Conservation (phyloP, 1,284 basidiomycete genomes). For the Austropuccinia psidii region DNA sequence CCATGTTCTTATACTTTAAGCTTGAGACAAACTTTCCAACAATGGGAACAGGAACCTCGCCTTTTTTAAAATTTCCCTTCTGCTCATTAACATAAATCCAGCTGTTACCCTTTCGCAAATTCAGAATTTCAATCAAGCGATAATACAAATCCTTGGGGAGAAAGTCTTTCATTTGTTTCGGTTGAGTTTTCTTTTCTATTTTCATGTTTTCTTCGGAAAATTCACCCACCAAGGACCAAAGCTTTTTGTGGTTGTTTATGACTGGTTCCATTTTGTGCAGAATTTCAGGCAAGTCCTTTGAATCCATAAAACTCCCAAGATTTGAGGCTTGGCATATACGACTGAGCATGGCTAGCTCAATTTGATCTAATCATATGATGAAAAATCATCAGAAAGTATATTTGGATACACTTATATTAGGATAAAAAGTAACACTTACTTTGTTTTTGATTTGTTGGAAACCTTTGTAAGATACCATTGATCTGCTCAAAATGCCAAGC, state of each 20-base stretch:
- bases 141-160: neutral
- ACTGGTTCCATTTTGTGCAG: neutral
- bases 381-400: neutral
- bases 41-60: neutral
- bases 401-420: neutral
- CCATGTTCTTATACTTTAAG: neutral
- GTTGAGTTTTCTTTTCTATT: neutral
- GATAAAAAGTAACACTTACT: neutral
- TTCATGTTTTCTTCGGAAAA: neutral
- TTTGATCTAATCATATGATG: slow-evolving; percentile 1
- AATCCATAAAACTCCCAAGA: neutral
- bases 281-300: neutral
- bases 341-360: neutral
- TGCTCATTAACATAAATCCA: neutral
- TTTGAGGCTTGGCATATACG: slow-evolving; percentile 19
- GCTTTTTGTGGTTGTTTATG: neutral
- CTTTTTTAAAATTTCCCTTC: neutral
- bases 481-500: slow-evolving; percentile 33
- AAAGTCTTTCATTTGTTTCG: neutral
- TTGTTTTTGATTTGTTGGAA: slow-evolving; percentile 16
- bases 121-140: neutral
- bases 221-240: neutral
- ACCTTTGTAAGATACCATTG: slow-evolving; percentile 18
- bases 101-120: neutral
- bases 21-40: neutral